Base-by-base conservation (phyloP, 148 eudicot species). In the Rhododendron williamsianum region DNA sequence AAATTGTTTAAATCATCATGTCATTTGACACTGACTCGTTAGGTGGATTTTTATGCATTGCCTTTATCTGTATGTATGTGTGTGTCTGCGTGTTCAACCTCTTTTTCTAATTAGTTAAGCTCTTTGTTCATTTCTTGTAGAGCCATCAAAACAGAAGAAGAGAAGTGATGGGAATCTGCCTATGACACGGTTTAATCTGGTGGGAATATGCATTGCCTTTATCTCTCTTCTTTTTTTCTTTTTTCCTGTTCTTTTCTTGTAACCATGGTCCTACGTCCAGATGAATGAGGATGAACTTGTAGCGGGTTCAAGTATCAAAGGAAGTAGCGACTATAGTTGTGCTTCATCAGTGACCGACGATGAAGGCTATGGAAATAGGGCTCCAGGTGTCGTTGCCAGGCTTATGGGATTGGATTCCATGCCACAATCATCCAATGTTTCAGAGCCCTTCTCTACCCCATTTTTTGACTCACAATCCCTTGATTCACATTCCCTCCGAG, bases 371-470 rank as follows among this genome's bases (percentile, higher is more conserved):
- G 93, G 93, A 65, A 80, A 88, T 23, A 93, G 87, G 90, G 93
- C 95, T 36, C 99, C 98, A 2, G 91, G 97, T 38, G 99, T 96
- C 36, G 95, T 96, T 65, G 99, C 98, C 18, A 92, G 97, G 91
- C 97, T 96, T 35, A 96, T 96, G 99, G 99, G 99, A 78, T 87
- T 96, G 82, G 98, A 96, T 87, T 91, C 97, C 27, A 52, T 96
- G 91, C 98, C 99, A 46, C 89, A 90, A 72, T 90, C 93, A 72
- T 90, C 93, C 73, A 93, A 89, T 76, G 51, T 80, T 48, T 38
- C 84, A 27, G 99, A 94, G 58, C 86, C 92, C 74, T 92, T 89
- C 84, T 87, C 94, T 45, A 88, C 89, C 86, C 93, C 98, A n/a
- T 91, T 90, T 82, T 90, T 63, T n/a, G 93, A 93, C 27, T 88